phyloP scores from a whole-genome alignment of 495 filamentous ascomycete genomes.

The Aspergillus indologenus region DNA sequence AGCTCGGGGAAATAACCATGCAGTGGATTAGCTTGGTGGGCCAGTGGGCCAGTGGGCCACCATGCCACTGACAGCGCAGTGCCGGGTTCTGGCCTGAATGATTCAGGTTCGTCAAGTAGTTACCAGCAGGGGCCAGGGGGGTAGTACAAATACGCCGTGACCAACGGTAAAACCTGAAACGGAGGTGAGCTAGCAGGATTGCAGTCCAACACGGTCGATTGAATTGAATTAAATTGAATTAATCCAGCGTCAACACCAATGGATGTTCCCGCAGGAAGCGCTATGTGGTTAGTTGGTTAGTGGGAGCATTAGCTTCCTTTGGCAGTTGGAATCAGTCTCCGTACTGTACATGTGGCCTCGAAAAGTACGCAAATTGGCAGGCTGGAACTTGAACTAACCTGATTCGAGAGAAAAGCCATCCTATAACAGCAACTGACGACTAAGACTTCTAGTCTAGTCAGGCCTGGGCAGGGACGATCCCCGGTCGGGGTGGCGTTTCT shows the following conservation, averaged over 20 bases:
- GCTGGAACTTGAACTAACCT: no score
- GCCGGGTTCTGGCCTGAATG: background rate
- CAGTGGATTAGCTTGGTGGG: background rate
- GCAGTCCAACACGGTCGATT: background rate
- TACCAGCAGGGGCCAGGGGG: no score
- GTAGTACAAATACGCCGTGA: background rate
- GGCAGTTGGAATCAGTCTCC: no score
- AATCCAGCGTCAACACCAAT: background rate
- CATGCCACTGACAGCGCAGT: background rate
- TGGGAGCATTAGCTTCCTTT: background rate
- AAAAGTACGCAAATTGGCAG: background rate
- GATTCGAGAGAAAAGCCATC: no score
- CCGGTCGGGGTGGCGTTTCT: constrained; percentile 1
- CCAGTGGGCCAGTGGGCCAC: no score
- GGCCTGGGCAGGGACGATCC: constrained; percentile 2
- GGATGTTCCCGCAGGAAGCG: background rate
- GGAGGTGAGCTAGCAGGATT: background rate
- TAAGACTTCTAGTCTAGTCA: background rate
- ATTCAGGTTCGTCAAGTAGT: background rate
- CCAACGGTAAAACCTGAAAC: background rate
- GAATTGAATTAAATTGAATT: background rate
- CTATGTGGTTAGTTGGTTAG: background rate
- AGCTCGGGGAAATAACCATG: background rate
- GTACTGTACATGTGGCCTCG: background rate
- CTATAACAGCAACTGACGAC: no score